A percentile compares a stretch with the other conserved stretches of the same genome.
Evolutionary conservation across 2,329 filamentous ascomycete genomes (phyloP).

Genomic region (Neocatenulostroma microsporum): DNA sequence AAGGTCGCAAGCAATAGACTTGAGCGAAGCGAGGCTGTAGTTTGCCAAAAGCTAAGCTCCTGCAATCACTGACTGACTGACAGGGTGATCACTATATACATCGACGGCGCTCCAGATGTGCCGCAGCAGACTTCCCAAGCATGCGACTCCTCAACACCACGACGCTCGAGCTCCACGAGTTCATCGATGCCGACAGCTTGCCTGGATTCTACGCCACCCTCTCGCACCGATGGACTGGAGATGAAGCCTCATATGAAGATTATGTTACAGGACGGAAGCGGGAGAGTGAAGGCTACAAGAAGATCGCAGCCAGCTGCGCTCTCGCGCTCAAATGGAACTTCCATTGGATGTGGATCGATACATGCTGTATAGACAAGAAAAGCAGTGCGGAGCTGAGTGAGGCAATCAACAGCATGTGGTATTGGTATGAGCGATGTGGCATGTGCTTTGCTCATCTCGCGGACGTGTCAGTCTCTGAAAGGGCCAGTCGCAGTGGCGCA

Average conservation of each 20-base stretch:
- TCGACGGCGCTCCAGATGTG: constrained; percentile 7
- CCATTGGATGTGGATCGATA: constrained; percentile 16
- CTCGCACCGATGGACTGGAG: constrained; percentile 7
- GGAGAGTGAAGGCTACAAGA: background rate
- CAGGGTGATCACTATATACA: too few species aligned
- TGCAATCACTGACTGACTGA: too few species aligned
- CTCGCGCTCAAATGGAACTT: background rate
- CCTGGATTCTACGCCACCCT: constrained; percentile 7
- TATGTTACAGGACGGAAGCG: background rate
- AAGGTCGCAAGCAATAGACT: background rate
- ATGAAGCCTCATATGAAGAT: constrained; percentile 7
- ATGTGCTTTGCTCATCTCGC: constrained; percentile 12
- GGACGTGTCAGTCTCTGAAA: constrained; percentile 5
- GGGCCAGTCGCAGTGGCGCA: too few species aligned
- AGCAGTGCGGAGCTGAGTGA: constrained; percentile 16
- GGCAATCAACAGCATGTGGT: constrained; percentile 18
- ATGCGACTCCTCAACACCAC: constrained; percentile 5
- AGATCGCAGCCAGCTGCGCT: background rate
- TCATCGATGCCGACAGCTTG: constrained; percentile 3
- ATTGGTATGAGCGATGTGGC: constrained; percentile 9
- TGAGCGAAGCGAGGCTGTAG: too few species aligned
- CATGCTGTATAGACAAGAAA: constrained; percentile 17
- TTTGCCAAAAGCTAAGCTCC: too few species aligned
- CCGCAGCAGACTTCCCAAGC: background rate
- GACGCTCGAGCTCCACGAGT: background rate